phyloP scores from a whole-genome alignment of 2,329 filamentous ascomycete species.

The Pleoardoris graminearum region DNA sequence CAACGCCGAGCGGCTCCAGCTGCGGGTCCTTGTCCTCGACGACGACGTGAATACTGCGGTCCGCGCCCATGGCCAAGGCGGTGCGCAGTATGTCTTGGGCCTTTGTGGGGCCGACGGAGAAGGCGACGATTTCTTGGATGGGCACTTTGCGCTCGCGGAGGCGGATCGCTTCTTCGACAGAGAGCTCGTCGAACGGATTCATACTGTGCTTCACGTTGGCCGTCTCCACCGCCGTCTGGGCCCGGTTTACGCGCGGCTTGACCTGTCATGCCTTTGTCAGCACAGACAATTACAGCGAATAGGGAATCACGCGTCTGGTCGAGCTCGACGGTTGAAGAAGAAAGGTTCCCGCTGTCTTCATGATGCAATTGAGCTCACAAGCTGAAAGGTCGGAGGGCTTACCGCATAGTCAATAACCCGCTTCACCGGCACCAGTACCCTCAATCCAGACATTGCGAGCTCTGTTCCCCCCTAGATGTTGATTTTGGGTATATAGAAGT shows the following conservation, averaged over 20 bases:
- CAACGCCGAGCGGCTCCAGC: slow-evolving; percentile 87
- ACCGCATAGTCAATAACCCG: slow-evolving; percentile 63
- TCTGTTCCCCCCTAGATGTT: background rate
- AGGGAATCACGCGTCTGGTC: background rate
- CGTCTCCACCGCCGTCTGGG: slow-evolving; percentile 86
- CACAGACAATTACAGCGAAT: background rate
- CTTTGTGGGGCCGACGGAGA: slow-evolving; percentile 87
- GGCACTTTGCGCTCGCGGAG: slow-evolving; percentile 78
- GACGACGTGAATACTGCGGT: slow-evolving; percentile 80
- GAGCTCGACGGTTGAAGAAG: background rate
- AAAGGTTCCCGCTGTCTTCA: background rate
- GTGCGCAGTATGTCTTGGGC: slow-evolving; percentile 86
- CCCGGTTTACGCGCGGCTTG: slow-evolving; percentile 71
- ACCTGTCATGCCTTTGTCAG: slow-evolving; percentile 50
- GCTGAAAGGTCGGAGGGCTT: slow-evolving; percentile 25
- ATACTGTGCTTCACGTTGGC: slow-evolving; percentile 94
- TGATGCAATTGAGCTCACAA: slow-evolving; percentile 2
- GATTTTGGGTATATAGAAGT: background rate
- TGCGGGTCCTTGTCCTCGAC: slow-evolving; percentile 62
- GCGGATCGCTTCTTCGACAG: slow-evolving; percentile 92
- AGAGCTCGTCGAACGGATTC: slow-evolving; percentile 99
- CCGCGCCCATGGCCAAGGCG: slow-evolving; percentile 98
- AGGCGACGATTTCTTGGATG: slow-evolving; percentile 88
- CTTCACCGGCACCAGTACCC: slow-evolving; percentile 61
- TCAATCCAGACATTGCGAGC: slow-evolving; percentile 52